Evolutionary conservation across 768 basidiomycete species (phyloP).

Genomic region (Cystobasidium ongulense): DNA sequence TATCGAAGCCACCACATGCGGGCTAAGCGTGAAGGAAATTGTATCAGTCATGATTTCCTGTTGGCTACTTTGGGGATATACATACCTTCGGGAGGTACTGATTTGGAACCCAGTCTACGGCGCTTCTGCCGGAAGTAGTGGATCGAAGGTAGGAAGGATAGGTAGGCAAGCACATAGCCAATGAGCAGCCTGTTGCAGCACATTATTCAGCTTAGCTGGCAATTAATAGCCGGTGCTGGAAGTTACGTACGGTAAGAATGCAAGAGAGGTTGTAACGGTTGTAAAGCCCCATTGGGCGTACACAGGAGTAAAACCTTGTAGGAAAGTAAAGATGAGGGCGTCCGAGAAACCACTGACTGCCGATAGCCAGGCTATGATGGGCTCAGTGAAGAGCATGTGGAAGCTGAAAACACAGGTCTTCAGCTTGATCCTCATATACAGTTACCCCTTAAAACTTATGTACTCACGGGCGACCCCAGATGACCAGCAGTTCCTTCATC

Average conservation of each 20-base stretch:
- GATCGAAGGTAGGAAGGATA: conserved; percentile 39
- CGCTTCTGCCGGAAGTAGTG: conserved; percentile 29
- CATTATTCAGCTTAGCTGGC: too few relatives aligned
- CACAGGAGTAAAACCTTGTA: conserved; percentile 42
- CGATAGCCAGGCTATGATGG: conserved; percentile 40
- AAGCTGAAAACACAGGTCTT: conserved; percentile 28
- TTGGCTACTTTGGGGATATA: background rate
- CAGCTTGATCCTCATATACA: too few relatives aligned
- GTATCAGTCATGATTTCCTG: background rate
- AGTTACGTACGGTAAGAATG: conserved; percentile 39
- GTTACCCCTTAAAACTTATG: too few relatives aligned
- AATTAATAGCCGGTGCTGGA: background rate
- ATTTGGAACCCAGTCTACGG: background rate
- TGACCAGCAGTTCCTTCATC: background rate
- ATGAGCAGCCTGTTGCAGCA: conserved; percentile 35
- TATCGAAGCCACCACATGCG: conserved; percentile 30
- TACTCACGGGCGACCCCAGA: background rate
- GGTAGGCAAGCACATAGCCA: conserved; percentile 43
- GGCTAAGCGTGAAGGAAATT: background rate
- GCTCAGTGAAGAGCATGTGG: conserved; percentile 39
- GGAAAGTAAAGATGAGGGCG: conserved; percentile 45
- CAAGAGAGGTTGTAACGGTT: conserved; percentile 36
- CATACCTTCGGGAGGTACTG: conserved; percentile 11
- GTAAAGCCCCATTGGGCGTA: conserved; percentile 42
- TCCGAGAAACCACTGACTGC: conserved; percentile 44